Evolutionary conservation across 495 filamentous ascomycete species (phyloP).

Genomic region (Darksidea phi): DNA sequence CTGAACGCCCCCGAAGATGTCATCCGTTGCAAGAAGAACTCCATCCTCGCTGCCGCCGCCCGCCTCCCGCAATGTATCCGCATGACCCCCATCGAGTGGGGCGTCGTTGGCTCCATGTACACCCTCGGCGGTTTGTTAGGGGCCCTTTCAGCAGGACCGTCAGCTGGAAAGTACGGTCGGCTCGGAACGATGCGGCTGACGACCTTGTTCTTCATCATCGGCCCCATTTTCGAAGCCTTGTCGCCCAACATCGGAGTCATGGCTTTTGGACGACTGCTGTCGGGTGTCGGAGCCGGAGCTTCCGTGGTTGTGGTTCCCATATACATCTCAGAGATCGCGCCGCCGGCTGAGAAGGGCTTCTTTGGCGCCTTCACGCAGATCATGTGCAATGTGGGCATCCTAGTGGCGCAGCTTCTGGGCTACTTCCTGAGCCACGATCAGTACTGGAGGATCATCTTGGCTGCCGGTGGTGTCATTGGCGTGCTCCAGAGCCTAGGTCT

Average conservation of each 20-base stretch:
- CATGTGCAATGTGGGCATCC: constrained; percentile 90
- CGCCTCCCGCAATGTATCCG: constrained; percentile 73
- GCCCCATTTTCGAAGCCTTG: constrained; percentile 70
- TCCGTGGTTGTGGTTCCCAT: constrained; percentile 93
- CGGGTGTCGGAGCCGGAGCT: constrained; percentile 81
- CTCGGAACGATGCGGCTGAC: constrained; percentile 68
- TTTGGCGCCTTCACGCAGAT: constrained; percentile 93
- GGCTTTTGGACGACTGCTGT: constrained; percentile 70
- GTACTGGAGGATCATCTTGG: constrained; percentile 81
- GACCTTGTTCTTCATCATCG: constrained; percentile 71
- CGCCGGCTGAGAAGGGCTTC: constrained; percentile 71
- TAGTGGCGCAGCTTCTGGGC: constrained; percentile 78
- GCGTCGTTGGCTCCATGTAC: constrained; percentile 82
- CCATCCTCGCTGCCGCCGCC: constrained; percentile 45
- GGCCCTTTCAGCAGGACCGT: constrained; percentile 71
- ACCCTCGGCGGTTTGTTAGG: constrained; percentile 86
- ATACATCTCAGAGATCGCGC: constrained; percentile 88
- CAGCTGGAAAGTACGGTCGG: constrained; percentile 71
- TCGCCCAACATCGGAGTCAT: constrained; percentile 66
- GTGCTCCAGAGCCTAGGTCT: constrained; percentile 64
- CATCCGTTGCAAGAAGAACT: constrained; percentile 72
- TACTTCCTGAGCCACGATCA: constrained; percentile 77
- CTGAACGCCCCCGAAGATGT: constrained; percentile 91
- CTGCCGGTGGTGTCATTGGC: constrained; percentile 67
- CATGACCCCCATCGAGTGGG: constrained; percentile 75